Evolutionary conservation across 805 yeast species (phyloP).

Genomic region (Candida xiaguanensis): DNA sequence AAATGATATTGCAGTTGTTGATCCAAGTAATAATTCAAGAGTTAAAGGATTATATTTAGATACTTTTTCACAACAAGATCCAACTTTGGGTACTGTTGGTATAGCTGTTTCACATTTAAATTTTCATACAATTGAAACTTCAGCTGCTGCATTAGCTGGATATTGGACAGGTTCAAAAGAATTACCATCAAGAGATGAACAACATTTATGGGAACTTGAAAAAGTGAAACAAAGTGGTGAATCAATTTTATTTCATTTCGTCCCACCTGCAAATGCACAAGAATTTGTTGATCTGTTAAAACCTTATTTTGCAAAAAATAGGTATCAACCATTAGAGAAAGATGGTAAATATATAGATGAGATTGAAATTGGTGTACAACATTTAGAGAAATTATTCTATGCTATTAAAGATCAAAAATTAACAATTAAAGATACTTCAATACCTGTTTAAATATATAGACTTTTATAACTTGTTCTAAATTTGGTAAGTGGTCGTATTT

Average conservation of each 20-base stretch:
- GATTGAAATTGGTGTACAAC: slow-evolving; percentile 15
- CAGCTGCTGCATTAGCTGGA: slow-evolving; percentile 57
- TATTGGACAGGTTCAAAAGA: slow-evolving; percentile 42
- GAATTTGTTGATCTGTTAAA: slow-evolving; percentile 24
- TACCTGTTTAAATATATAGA: not conserved
- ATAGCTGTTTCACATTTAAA: slow-evolving; percentile 40
- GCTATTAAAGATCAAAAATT: slow-evolving; percentile 19
- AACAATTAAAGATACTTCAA: slow-evolving; percentile 16
- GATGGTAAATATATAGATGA: slow-evolving; percentile 23
- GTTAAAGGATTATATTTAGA: slow-evolving; percentile 34
- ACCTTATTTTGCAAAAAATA: slow-evolving; percentile 21
- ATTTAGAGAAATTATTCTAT: slow-evolving; percentile 21
- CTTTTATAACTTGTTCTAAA: no score
- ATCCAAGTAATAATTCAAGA: slow-evolving; percentile 25
- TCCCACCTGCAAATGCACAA: slow-evolving; percentile 21
- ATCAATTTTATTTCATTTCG: slow-evolving; percentile 30
- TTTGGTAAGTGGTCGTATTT: no score
- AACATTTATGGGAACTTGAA: slow-evolving; percentile 29
- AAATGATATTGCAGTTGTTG: slow-evolving; percentile 19
- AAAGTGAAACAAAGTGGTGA: slow-evolving; percentile 19
- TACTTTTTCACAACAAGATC: slow-evolving; percentile 40
- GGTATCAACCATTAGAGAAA: slow-evolving; percentile 27
- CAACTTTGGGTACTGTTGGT: slow-evolving; percentile 41
- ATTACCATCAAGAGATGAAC: slow-evolving; percentile 41
- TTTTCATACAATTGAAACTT: slow-evolving; percentile 48